Evolutionary conservation across 2,329 filamentous ascomycete genomes (phyloP), one percentile per base, ranked within the genome.

Genomic region (Pseudovirgaria hyperparasitica): DNA sequence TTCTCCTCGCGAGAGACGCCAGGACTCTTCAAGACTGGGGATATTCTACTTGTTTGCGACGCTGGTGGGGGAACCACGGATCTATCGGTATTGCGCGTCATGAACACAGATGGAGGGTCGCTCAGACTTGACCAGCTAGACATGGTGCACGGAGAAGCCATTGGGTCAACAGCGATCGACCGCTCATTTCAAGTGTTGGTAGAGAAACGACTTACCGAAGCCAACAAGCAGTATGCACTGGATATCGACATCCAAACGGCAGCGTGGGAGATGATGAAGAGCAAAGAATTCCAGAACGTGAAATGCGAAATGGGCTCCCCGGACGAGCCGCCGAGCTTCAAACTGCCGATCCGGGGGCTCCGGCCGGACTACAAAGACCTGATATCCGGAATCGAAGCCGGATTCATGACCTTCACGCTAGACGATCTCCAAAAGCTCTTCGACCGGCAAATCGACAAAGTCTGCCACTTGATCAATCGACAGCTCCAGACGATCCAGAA

Each of bases 21-120:
- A 2, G 48, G 48, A 6, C 48, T 53, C 6, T 54, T 53, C 16
- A 27, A 50, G 35, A 48, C 52, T 16, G 42, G 55, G 18, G 60
- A 67, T 31, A 49, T 62, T 3, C 43, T 67, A 4, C 43, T 67
- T 3, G 57, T 66, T 2, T 67, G 62, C 33, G 63, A 67, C 43
- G 58, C 57, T 16, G 63, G 64, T 6, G 63, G 63, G 20, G 63
- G 63, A 5, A 67, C 63, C 1, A 55, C 52, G 10, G 57, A 61
- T 34, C 27, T 59, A 5, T 50, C 45, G 4, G 48, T 56, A 1
- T 41, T 60, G 2, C 43, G 45, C n/a, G 48, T 59, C 2, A 42
- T 38, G 10, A 36, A 39, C 13, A 38, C 38, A 3, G 25, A 39
- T n/a, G 39, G 45, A 23, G 39, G 42, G 22, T 31, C 45, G 9